Percentiles rank a stretch among this genome's conserved stretches.
phyloP scores from a whole-genome alignment of 2,329 filamentous ascomycete genomes.

The Trichoderma arundinaceum region DNA sequence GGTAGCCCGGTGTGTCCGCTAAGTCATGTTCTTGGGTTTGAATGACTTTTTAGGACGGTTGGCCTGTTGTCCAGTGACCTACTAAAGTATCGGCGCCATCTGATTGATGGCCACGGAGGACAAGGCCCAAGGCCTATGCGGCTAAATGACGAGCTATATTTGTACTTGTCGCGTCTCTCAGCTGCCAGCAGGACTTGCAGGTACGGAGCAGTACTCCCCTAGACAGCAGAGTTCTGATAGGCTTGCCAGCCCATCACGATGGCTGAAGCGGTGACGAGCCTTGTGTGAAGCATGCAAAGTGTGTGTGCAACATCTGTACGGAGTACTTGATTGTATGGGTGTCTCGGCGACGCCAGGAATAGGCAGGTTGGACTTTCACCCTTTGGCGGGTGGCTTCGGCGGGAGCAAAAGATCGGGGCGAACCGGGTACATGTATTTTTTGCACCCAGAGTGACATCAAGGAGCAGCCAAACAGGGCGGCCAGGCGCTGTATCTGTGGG shows the following conservation, averaged over 20 bases:
- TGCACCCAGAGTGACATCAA: constrained; percentile 18
- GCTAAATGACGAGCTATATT: constrained; percentile 14
- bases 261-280: constrained; percentile 26
- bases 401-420: constrained; percentile 44
- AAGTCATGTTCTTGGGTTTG: not conserved
- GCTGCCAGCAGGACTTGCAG: constrained; percentile 28
- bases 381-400: constrained; percentile 36
- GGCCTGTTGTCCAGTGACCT: constrained; percentile 4
- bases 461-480: constrained; percentile 4
- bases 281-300: constrained; percentile 2
- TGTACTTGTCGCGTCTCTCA: not conserved
- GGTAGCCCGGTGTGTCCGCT: constrained; percentile 19
- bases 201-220: not conserved
- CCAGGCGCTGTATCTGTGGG: constrained; percentile 6
- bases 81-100: constrained; percentile 7
- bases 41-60: not conserved
- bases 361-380: constrained; percentile 25
- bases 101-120: not conserved
- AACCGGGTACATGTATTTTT: constrained; percentile 38
- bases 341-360: constrained; percentile 31
- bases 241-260: not conserved
- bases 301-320: not conserved
- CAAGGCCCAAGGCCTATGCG: constrained; percentile 15
- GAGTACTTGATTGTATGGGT: constrained; percentile 11
- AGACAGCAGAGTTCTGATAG: not conserved